Evolutionary conservation across 2,329 filamentous ascomycete species (phyloP), one percentile per base, ranked within the genome.

Genomic region (Hypoxylon sp.): DNA sequence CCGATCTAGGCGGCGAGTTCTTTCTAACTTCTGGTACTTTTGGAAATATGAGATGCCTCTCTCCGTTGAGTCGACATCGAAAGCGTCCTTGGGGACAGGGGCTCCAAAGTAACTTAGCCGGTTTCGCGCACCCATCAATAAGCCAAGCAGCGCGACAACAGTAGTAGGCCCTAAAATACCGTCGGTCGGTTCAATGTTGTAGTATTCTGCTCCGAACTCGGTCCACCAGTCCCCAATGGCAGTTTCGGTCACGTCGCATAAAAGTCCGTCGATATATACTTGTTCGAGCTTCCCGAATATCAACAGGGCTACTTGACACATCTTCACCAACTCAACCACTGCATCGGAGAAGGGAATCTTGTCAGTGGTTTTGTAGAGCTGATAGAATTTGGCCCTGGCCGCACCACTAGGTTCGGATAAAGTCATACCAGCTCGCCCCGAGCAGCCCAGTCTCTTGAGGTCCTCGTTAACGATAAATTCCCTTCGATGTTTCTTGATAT

Each of bases 151-250:
- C 1, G 92, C 94, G 20, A 94, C 89, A 6, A 98, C 93, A 0
- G 94, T 97, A 0, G 92, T 96, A 1, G 95, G 94, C 0, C 95
- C 95, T 2, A 99, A 81, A 20, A 97, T 93, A 11, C 94, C 94
- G 78, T 99, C 95, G 8, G 91, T 91, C 1, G 95, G 94, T 76
- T 98, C 95, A 32, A 93, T 87, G 57, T 94, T 96, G 81, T 94
- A 97, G 73, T 95, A 90, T 69, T 98, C 94, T 0, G 89, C 90
- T 1, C 95, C 95, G 62, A 97, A 90, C 72, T 97, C 92, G 1
- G 91, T 89, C 95, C 95, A 98, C 95, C 95, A 99, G 76, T 97
- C 92, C 65, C 89, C 90, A 71, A 98, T 88, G 1, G 94, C 93
- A 65, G 86, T 89, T 76, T 99, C 95, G 0, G 95, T 98, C 44